Conservation (phyloP, 2,329 filamentous ascomycete species). For the Epichloe aotearoae region DNA sequence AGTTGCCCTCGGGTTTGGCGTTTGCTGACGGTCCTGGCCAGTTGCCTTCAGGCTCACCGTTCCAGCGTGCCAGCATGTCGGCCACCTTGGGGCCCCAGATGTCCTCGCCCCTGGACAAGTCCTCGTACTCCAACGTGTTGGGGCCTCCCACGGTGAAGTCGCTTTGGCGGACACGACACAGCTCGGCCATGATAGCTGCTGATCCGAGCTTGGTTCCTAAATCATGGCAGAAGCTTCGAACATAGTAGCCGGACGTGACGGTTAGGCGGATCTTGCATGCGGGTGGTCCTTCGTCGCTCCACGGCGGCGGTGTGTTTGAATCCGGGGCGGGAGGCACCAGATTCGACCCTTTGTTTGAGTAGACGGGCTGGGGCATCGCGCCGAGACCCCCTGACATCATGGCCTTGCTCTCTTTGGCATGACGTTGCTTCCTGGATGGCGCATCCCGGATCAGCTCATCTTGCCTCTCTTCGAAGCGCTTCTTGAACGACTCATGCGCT, state of each 20-base stretch:
- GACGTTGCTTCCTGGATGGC: constrained; percentile 21
- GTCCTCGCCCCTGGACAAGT: constrained; percentile 64
- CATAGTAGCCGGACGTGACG: constrained; percentile 92
- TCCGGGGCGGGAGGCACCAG: constrained; percentile 36
- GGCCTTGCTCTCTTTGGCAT: constrained; percentile 19
- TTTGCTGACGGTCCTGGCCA: constrained; percentile 11
- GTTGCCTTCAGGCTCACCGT: constrained; percentile 17
- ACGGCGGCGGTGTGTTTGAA: constrained; percentile 37
- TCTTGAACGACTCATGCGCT: constrained; percentile 44
- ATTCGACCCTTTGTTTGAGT: constrained; percentile 33
- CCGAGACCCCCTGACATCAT: constrained; percentile 49
- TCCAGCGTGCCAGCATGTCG: constrained; percentile 32
- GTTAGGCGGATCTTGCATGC: constrained; percentile 80
- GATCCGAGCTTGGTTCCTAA: constrained; percentile 72
- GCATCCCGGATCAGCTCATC: constrained; percentile 42
- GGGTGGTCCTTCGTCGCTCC: constrained; percentile 52
- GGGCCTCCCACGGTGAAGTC: constrained; percentile 58
- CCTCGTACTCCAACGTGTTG: constrained; percentile 67
- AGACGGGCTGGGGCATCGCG: constrained; percentile 31
- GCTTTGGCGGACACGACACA: constrained; percentile 69
- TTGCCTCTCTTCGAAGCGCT: constrained; percentile 43
- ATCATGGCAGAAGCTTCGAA: constrained; percentile 86
- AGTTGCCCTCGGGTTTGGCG: constrained; percentile 8
- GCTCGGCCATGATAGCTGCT: constrained; percentile 72
- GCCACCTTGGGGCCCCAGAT: constrained; percentile 69